phyloP scores from a whole-genome alignment of 192 early-diverging fungal species.

The Paraglomus occultum region DNA sequence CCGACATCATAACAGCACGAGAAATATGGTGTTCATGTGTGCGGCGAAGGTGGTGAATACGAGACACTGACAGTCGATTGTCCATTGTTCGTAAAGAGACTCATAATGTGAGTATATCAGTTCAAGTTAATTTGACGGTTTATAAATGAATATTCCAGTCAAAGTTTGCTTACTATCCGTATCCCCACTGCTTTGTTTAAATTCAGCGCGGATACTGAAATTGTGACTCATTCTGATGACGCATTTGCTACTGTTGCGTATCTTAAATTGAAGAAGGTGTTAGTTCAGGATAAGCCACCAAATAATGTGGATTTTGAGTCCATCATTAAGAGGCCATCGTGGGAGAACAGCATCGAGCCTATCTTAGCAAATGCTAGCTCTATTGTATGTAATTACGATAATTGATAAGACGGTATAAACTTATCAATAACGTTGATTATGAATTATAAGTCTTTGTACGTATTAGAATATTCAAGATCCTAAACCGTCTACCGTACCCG shows the following conservation, averaged over 20 bases:
- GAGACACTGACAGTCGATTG: conserved; percentile 93
- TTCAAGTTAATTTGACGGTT: background rate
- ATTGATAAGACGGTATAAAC: background rate
- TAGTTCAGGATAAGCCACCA: conserved; percentile 63
- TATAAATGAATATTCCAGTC: background rate
- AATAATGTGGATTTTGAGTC: conserved; percentile 35
- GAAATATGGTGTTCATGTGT: conserved; percentile 81
- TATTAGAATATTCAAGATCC: too few species aligned
- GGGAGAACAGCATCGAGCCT: conserved; percentile 11
- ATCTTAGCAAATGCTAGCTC: background rate
- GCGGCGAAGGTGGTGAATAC: conserved; percentile 98
- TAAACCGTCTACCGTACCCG: too few species aligned
- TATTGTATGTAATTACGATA: background rate
- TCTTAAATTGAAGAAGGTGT: conserved; percentile 64
- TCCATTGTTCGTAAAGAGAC: conserved; percentile 83
- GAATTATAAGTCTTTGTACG: too few species aligned
- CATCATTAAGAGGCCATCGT: conserved; percentile 21
- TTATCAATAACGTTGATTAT: too few species aligned
- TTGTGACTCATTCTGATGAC: conserved; percentile 78
- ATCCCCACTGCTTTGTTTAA: background rate
- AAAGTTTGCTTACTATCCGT: conserved; percentile 8
- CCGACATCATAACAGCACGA: conserved; percentile 46
- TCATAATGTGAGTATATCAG: conserved; percentile 64
- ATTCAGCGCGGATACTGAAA: conserved; percentile 66
- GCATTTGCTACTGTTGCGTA: conserved; percentile 82